Percentiles rank a stretch among this genome's conserved stretches.
phyloP scores from a whole-genome alignment of 2,329 filamentous ascomycete species.

The Aureobasidium sp. region DNA sequence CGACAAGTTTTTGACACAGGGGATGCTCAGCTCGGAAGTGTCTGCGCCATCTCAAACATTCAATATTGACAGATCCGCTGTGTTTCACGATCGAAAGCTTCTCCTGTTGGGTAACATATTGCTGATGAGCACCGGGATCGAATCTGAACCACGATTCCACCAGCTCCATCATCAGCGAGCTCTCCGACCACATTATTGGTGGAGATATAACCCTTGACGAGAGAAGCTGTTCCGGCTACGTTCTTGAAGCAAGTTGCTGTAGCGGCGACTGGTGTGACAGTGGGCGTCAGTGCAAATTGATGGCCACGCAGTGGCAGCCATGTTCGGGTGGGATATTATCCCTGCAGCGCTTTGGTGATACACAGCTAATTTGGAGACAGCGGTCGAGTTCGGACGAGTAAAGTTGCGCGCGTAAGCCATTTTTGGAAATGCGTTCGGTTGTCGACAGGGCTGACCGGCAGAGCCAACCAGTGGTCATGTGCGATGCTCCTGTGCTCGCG shows the following conservation, averaged over 20 bases:
- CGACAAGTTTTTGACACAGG: slow-evolving; percentile 49
- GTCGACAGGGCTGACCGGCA: neutral
- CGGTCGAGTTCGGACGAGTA: slow-evolving; percentile 1
- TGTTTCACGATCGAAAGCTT: slow-evolving; percentile 63
- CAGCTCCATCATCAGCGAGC: slow-evolving; percentile 82
- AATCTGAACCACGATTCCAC: neutral
- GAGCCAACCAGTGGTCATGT: neutral
- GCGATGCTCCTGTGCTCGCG: neutral
- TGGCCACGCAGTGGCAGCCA: neutral
- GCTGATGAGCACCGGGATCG: slow-evolving; percentile 30
- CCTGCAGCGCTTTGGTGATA: slow-evolving; percentile 1
- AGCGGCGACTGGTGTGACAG: slow-evolving; percentile 3
- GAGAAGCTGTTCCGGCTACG: slow-evolving; percentile 45
- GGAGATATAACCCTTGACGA: slow-evolving; percentile 87
- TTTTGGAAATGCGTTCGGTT: slow-evolving; percentile 1
- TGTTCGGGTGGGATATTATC: neutral
- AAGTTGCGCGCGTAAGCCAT: neutral
- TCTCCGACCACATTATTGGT: slow-evolving; percentile 94
- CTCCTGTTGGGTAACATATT: slow-evolving; percentile 54
- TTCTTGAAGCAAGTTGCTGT: neutral
- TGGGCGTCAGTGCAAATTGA: neutral
- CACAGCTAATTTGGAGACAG: neutral
- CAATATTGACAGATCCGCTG: slow-evolving; percentile 78
- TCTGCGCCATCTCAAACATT: slow-evolving; percentile 95
- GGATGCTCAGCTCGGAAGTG: slow-evolving; percentile 94